Base-by-base conservation (phyloP, 2,329 filamentous ascomycete species). In the Penicillium psychrosexuale region DNA sequence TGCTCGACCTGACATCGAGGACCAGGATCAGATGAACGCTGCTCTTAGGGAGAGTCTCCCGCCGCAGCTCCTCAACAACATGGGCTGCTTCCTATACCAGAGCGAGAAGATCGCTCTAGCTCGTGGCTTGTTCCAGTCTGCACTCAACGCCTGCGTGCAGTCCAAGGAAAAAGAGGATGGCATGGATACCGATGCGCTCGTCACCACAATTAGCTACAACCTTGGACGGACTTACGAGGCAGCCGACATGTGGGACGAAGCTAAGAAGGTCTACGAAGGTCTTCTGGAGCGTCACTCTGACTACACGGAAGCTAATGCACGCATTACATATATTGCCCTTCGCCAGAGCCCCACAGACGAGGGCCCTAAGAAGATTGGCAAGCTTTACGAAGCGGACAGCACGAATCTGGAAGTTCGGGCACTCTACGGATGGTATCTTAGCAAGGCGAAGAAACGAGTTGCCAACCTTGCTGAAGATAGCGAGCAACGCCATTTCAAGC, bases 141-240 rank as follows among this genome's bases (percentile, higher is more conserved):
- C 92, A 0, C 77, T 99, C 51, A 88, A 88, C 59, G 90, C 93
- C 15, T 97, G 92, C 68, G 86, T 95, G 64, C 88, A 89, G 64
- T 87, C 91, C 58, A 85, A 86, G 44, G 87, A 91, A 65, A 87
- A 85, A 65, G 88, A 91, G 56, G 83, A 87, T 49, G 83, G 84
- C 1, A 82, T 87, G 58, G 94, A 97, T 69, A 92, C 88, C 0
- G 94, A 99, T 74, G 91, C 91, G 13, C 80, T 99, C 5, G 88
- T 97, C 27, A 96, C 93, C 0, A 96, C 92, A 3, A 96, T 99
- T 71, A 96, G 91, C 70, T 99, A 94, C 81, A 99, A 97, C 67
- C 84, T 99, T 38, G 94, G 89, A 28, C 85, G 94, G 55, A 96
- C 91, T 55, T 97, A 97, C 66, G 94, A 99, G 77, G 87, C 90